Evolutionary conservation across 306 rosid genomes (phyloP), one percentile per base, ranked within the genome.

Genomic region (Cicer arietinum): DNA sequence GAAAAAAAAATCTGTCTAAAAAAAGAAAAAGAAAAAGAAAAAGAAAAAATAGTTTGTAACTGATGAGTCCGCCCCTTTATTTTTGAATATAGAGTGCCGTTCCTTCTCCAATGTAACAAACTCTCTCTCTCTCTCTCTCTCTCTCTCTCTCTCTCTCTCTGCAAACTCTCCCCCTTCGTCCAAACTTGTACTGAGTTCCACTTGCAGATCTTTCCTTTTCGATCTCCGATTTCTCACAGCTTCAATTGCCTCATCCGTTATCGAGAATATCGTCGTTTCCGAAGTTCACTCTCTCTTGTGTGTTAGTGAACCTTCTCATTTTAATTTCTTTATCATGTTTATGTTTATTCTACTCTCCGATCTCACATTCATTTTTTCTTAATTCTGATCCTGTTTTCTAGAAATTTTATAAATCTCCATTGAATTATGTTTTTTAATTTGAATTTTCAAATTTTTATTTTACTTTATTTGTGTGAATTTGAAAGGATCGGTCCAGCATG

Each of bases 11-110:
- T 25, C 2, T 25, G 30, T 25, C 30, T 25, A 25, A 25, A 10
- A 48, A 82, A 10, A 57, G 5, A 57, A 0, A 51, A 1, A 6
- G 2, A 48, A 8, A 13, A 1, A 3, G 7, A 12, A 1, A 2
- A 7, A 52, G 7, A 16, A 53, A 16, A 53, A 53, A 53, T 6
- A 18, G 8, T 16, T 18, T 0, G 40, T 80, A 90, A 71, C 72
- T 76, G 65, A 53, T 1, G 45, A 43, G 79, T 81, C 91, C 98
- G 92, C 97, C 94, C 69, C 88, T 86, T 79, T 77, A 71, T 62
- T 83, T 93, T 93, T 93, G 98, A 93, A 91, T 80, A 84, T 80
- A 84, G 63, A 83, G 81, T 73, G 83, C 89, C 85, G 85, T 90
- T 90, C 83, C 39, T 13, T 8, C 20, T 3, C 4, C 35, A 3